Evolutionary conservation across 2,329 filamentous ascomycete species (phyloP), one percentile per base, ranked within the genome.

Genomic region (Neofusicoccum umdonicola): DNA sequence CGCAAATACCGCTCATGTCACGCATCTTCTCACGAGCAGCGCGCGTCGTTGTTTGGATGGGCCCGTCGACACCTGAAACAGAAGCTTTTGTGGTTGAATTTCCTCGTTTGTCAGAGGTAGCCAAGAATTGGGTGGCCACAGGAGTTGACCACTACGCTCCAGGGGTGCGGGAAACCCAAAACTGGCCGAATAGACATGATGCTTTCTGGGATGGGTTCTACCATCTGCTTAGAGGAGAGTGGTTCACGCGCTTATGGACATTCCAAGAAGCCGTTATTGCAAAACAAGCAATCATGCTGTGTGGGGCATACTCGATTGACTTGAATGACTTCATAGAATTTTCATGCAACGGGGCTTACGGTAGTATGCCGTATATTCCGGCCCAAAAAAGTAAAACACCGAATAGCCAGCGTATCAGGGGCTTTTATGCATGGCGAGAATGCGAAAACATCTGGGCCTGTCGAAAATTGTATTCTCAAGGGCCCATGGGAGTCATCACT

Each of bases 361-460:
- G 13, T 15, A 11, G 4, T 9, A 27, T 0, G 1, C 27, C 11
- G 19, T 50, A 31, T 7, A 31, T 34, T 1, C 3, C 35, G 8
- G 35, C 0, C 35, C 35, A 3, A 6, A 2, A 11, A 34, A 8
- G 7, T 31, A 0, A 11, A n/a, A 4, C 2, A 8, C 5, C 3
- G 4, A 0, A 0, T 3, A 15, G 11, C 13, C 27, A 0, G 4
- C 4, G 35, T 8, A 39, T 39, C 7, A 8, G 35, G 8, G 4
- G 12, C 3, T 8, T 50, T 22, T 0, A 3, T 17, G 22, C 47
- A n/a, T n/a, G 1, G 13, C 1, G 17, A 3, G 22, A n/a, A 1
- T 0, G 22, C 11, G 4, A 2, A 0, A 2, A 19, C 2, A 50
- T 50, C 15, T 1, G 3, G 1, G 0, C 0, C 1, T 35, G 6